These are phyloP conservation scores for Xerocomus amazonicus DNA, from an alignment of 1,284 basidiomycete species.

Conservation along the genomic window DNA sequence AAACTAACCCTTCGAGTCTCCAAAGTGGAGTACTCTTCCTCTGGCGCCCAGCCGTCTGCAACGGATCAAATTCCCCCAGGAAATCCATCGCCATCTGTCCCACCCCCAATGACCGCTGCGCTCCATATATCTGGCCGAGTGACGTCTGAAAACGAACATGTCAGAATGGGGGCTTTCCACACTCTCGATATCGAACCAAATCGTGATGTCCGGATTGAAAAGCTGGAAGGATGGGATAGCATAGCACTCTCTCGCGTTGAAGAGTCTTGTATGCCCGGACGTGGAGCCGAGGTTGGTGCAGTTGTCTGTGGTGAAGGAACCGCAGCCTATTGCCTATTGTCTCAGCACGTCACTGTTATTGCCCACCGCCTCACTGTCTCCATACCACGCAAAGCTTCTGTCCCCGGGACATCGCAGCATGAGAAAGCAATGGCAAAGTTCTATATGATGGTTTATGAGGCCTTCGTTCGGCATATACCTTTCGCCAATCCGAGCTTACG, in stretches of 20 bases:
- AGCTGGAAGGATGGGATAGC: constrained; percentile 87
- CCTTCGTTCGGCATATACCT: constrained; percentile 88
- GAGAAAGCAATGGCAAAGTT: constrained; percentile 87
- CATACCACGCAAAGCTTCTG: constrained; percentile 88
- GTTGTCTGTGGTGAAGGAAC: constrained; percentile 95
- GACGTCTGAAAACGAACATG: constrained; percentile 86
- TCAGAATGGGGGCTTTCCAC: constrained; percentile 93
- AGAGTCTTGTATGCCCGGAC: constrained; percentile 87
- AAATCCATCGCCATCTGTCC: constrained; percentile 38
- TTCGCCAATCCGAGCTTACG: constrained; percentile 71
- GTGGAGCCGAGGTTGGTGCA: constrained; percentile 95
- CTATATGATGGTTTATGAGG: constrained; percentile 81
- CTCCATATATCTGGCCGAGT: constrained; percentile 90
- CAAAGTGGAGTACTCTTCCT: constrained; percentile 67
- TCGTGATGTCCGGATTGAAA: constrained; percentile 90
- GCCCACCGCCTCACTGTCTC: constrained; percentile 87
- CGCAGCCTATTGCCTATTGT: constrained; percentile 91
- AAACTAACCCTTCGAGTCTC: constrained; percentile 83
- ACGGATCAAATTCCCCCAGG: constrained; percentile 43
- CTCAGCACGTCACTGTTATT: constrained; percentile 95
- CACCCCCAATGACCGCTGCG: constrained; percentile 52
- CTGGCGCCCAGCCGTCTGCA: constrained; percentile 47
- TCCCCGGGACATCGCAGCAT: constrained; percentile 74
- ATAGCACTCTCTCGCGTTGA: constrained; percentile 79
- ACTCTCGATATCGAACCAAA: constrained; percentile 93